Conservation (phyloP, 352 stramenopile species). For the Pelagophyceae sp. region DNA sequence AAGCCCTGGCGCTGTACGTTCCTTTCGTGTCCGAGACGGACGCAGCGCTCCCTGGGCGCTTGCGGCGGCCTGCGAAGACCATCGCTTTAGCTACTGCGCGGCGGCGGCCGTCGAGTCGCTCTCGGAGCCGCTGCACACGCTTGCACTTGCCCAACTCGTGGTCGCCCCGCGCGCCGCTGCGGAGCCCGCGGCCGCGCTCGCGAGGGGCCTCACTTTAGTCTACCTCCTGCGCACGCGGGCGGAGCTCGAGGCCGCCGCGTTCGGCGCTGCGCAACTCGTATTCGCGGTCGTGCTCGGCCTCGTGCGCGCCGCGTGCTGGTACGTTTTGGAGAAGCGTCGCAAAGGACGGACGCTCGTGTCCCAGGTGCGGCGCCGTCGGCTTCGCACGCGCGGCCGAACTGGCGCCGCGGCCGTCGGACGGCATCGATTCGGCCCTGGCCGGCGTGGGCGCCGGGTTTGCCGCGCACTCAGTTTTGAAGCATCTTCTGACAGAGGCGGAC, state of each 20-base stretch:
- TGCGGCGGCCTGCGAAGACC: too few relatives aligned
- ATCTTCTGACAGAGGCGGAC: slow-evolving; percentile 89
- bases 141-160: neutral
- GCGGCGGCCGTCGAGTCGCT: slow-evolving; percentile 45
- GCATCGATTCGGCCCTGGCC: neutral
- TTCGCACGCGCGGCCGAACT: neutral
- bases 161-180: neutral
- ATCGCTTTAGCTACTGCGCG: slow-evolving; percentile 54
- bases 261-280: neutral
- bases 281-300: neutral
- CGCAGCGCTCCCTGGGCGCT: too few relatives aligned
- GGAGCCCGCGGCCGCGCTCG: slow-evolving; percentile 7
- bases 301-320: neutral
- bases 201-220: neutral
- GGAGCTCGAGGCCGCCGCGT: neutral
- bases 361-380: too few relatives aligned
- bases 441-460: neutral
- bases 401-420: neutral
- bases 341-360: too few relatives aligned
- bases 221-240: neutral
- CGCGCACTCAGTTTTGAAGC: slow-evolving; percentile 88
- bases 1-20: slow-evolving; percentile 44
- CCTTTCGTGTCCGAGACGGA: too few relatives aligned
- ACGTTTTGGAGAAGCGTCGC: too few relatives aligned
- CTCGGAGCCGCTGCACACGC: slow-evolving; percentile 37